A percentile compares a stretch with the other conserved stretches of the same genome.
These are phyloP conservation scores for Fraxinus baroniana DNA, from an alignment of 305 asterid genomes.

Conservation along the genomic window DNA sequence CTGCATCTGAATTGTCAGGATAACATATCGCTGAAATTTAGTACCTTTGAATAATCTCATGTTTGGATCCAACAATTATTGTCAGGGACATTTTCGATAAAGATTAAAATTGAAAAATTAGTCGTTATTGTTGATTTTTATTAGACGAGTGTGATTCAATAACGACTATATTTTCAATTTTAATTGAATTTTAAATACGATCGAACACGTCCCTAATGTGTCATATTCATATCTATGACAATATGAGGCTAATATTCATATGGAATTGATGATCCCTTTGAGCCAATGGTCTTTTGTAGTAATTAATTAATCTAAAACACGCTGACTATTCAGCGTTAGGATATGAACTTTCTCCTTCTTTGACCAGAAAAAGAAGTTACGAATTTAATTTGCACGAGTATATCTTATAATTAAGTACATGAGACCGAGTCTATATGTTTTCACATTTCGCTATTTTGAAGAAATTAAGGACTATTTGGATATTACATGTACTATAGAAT, in stretches of 20 bases:
- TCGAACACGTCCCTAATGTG: too few species aligned
- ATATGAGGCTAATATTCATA: neutral
- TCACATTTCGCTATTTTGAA: too few species aligned
- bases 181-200: too few species aligned
- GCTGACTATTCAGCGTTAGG: neutral
- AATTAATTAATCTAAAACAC: neutral
- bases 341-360: neutral
- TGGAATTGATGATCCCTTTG: neutral
- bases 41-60: neutral
- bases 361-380: neutral
- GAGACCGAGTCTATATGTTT: too few species aligned
- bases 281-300: neutral
- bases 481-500: too few species aligned
- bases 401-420: neutral
- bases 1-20: neutral
- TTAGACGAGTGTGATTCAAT: too few species aligned
- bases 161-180: too few species aligned
- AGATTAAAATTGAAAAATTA: too few species aligned
- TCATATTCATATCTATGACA: neutral
- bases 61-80: neutral
- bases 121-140: too few species aligned
- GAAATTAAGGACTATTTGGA: too few species aligned
- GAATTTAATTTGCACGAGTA: neutral
- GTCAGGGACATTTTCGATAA: too few species aligned
- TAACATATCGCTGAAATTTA: neutral